Base-by-base conservation (phyloP, 495 filamentous ascomycete genomes). In the Aspergillus asperescens region DNA sequence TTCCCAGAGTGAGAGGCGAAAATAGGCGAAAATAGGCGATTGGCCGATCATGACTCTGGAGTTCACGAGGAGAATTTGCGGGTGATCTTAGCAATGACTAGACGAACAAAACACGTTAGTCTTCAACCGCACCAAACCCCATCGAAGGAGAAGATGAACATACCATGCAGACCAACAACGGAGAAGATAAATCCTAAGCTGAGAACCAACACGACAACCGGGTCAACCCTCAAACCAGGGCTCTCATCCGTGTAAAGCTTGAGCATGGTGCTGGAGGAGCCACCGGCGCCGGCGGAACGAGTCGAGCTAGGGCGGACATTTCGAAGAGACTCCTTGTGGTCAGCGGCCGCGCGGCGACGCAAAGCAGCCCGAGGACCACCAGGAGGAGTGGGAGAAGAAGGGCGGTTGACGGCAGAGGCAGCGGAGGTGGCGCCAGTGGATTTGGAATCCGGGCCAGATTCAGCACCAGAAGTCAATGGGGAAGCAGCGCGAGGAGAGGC, bases 221-320 rank as follows among this genome's bases (percentile, higher is more conserved):
- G 93, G 66, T 98, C 93, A 52, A 98, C 93, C 70, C 95, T 92
- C 57, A 98, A 73, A 54, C 93, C 93, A 51, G 94, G 92, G 56
- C 84, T 89, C 79, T 98, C 93, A 65, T 98, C 93, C 32, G 93
- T 98, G 81, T 98, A 98, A n/a, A 98, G 86, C 71, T 92, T 89
- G 70, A 98, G 81, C 93, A 98, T 98, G 39, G 93, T 98, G 69
- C 89, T 93, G 68, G 86, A 93, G 59, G 90, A 96, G 52, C 93
- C 93, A 54, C 93, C 93, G 8, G 94, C 93, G 55, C 94, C 93
- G 13, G 93, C 93, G 27, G 92, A 84, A 55, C 94, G 80, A 48
- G 93, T 98, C 67, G 88, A 92, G 68, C 83, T 86, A 23, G 93
- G 93, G 44, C 93, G 75, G 43, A 79, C 84, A 84, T 95, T 98